Percentiles rank a stretch among this genome's conserved stretches.
phyloP scores from a whole-genome alignment of 441 rosid species.

The Manihot esculenta region DNA sequence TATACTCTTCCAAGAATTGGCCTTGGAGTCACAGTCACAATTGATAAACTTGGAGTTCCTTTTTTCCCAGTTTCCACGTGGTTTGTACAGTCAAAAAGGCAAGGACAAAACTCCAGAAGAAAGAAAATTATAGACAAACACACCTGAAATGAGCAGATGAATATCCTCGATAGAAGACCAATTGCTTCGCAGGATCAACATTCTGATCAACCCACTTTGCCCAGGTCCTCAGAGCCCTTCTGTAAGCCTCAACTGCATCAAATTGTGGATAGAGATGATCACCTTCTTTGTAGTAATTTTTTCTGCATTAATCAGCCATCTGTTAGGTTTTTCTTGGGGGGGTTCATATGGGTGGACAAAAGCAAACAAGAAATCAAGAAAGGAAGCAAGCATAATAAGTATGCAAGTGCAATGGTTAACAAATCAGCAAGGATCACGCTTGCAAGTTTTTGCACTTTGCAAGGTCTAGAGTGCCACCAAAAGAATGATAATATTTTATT shows the following conservation, averaged over 20 bases:
- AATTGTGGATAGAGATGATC: conserved; percentile 73
- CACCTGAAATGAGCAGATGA: conserved; percentile 96
- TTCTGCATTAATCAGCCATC: conserved; percentile 48
- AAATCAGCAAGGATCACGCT: background rate
- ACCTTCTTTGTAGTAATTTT: conserved; percentile 90
- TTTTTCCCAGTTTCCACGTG: background rate
- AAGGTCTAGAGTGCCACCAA: background rate
- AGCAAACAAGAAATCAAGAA: conserved; percentile 2
- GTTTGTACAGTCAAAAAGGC: background rate
- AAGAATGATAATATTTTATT: background rate
- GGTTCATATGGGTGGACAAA: background rate
- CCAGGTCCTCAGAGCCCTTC: conserved; percentile 81
- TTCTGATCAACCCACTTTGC: conserved; percentile 73
- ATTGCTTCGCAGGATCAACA: conserved; percentile 51
- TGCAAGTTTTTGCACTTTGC: background rate
- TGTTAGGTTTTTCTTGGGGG: conserved; percentile 19
- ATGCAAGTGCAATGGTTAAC: too few relatives aligned
- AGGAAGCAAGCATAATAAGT: background rate
- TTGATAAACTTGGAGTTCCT: background rate
- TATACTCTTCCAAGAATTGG: background rate
- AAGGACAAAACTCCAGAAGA: background rate
- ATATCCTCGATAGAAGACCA: conserved; percentile 88
- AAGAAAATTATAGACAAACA: background rate
- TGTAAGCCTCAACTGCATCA: conserved; percentile 82
- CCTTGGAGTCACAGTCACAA: background rate